These are phyloP conservation scores for Phaeosphaeriaceae sp. DNA, from an alignment of 2,329 filamentous ascomycete genomes.

Conservation along the genomic window DNA sequence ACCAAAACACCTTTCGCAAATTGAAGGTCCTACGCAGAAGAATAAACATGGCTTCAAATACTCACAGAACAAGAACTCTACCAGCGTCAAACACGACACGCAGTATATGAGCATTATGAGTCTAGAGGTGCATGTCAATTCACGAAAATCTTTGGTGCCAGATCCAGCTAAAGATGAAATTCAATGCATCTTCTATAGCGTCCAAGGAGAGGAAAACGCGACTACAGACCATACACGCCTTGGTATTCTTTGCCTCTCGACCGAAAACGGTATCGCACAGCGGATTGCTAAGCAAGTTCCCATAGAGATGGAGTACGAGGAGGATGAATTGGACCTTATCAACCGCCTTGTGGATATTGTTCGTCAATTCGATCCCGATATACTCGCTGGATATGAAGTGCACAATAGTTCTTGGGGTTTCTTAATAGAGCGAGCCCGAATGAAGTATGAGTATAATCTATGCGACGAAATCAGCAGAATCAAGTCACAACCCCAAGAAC, in stretches of 20 bases:
- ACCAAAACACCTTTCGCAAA: conserved; percentile 71
- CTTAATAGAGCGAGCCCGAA: conserved; percentile 83
- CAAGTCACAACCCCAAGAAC: conserved; percentile 80
- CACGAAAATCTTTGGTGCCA: conserved; percentile 77
- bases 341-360: conserved; percentile 88
- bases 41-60: conserved; percentile 85
- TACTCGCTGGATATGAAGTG: conserved; percentile 93
- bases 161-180: conserved; percentile 92
- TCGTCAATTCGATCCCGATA: conserved; percentile 82
- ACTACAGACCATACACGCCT: conserved; percentile 63
- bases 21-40: conserved; percentile 85
- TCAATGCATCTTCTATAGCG: conserved; percentile 86
- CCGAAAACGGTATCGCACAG: conserved; percentile 63
- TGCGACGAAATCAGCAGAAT: conserved; percentile 91
- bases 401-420: conserved; percentile 96
- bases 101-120: conserved; percentile 98
- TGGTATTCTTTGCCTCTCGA: conserved; percentile 76
- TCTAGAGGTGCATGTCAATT: conserved; percentile 90
- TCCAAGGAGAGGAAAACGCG: conserved; percentile 75
- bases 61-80: conserved; percentile 75
- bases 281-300: conserved; percentile 67
- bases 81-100: conserved; percentile 79
- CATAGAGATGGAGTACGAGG: conserved; percentile 73
- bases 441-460: conserved; percentile 88
- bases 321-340: conserved; percentile 82